phyloP scores from a whole-genome alignment of 441 rosid genomes.

The Pelargonium australe region DNA sequence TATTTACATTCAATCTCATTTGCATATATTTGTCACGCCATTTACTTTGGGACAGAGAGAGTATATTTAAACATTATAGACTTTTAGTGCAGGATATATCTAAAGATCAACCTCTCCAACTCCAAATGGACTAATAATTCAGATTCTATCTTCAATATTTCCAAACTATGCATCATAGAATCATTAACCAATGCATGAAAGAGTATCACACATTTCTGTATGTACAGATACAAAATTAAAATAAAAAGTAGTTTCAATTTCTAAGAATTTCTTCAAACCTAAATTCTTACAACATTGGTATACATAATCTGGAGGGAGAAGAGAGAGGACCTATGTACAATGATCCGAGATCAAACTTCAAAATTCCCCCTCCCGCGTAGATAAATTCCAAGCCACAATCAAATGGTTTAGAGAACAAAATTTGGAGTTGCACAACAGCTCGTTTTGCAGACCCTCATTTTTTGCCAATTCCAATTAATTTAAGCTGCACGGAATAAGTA shows the following conservation, averaged over 20 bases:
- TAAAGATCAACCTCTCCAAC: too few relatives aligned
- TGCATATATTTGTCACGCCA: too few relatives aligned
- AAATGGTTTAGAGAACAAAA: not conserved
- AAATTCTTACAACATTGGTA: not conserved
- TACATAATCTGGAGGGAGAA: not conserved
- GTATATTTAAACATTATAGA: too few relatives aligned
- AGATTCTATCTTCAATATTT: too few relatives aligned
- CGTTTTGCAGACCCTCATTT: not conserved
- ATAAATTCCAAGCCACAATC: not conserved
- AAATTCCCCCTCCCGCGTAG: not conserved
- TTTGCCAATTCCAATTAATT: slow-evolving; percentile 13
- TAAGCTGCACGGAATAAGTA: slow-evolving; percentile 31
- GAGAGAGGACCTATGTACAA: not conserved
- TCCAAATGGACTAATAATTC: too few relatives aligned
- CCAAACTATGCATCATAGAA: too few relatives aligned
- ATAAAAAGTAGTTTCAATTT: not conserved
- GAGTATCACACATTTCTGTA: too few relatives aligned
- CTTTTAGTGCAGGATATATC: too few relatives aligned
- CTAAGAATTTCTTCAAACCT: not conserved
- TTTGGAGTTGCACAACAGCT: not conserved
- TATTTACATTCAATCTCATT: too few relatives aligned
- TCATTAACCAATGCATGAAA: too few relatives aligned
- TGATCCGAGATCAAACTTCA: not conserved
- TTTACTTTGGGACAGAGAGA: too few relatives aligned
- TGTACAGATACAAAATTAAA: not conserved